Percentiles rank a stretch among this genome's conserved stretches.
phyloP scores from a whole-genome alignment of 805 yeast species.

The Candida insectalens region DNA sequence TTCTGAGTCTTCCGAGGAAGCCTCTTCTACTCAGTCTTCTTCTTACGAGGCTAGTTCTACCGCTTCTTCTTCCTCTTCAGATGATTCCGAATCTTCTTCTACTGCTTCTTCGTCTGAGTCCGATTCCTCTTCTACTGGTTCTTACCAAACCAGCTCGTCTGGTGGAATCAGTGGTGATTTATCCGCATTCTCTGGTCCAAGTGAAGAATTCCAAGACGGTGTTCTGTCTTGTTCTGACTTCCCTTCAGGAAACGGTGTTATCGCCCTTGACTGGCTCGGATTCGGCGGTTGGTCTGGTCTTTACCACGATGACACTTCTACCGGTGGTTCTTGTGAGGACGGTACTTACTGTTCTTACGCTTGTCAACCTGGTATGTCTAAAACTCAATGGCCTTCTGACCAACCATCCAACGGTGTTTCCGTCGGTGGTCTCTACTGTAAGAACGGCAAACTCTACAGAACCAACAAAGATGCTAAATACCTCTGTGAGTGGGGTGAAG shows the following conservation, averaged over 20 bases:
- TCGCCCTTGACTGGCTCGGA: conserved; percentile 60
- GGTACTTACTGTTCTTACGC: conserved; percentile 97
- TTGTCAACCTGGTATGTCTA: conserved; percentile 97
- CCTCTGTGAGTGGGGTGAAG: conserved; percentile 83
- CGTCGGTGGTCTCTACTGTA: conserved; percentile 87
- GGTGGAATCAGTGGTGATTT: conserved; percentile 47
- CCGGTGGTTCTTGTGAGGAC: conserved; percentile 62
- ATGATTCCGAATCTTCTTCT: conserved; percentile 15
- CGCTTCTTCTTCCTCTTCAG: conserved; percentile 15
- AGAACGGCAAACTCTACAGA: conserved; percentile 75
- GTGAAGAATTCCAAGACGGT: conserved; percentile 64
- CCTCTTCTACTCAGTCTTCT: conserved; percentile 4
- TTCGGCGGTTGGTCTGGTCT: conserved; percentile 64
- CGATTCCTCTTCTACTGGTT: conserved; percentile 16
- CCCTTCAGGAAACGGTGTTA: conserved; percentile 80
- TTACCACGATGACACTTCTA: conserved; percentile 33
- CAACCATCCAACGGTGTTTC: conserved; percentile 90
- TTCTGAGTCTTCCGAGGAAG: conserved; percentile 12
- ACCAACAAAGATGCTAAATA: conserved; percentile 56
- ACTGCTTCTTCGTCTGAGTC: conserved; percentile 23
- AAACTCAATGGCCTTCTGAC: conserved; percentile 90
- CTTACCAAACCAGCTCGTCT: conserved; percentile 25
- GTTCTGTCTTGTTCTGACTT: conserved; percentile 52
- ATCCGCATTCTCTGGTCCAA: conserved; percentile 44
- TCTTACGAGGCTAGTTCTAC: conserved; percentile 5